Conservation (phyloP, 768 basidiomycete genomes). For the Tephrocybe sp. region DNA sequence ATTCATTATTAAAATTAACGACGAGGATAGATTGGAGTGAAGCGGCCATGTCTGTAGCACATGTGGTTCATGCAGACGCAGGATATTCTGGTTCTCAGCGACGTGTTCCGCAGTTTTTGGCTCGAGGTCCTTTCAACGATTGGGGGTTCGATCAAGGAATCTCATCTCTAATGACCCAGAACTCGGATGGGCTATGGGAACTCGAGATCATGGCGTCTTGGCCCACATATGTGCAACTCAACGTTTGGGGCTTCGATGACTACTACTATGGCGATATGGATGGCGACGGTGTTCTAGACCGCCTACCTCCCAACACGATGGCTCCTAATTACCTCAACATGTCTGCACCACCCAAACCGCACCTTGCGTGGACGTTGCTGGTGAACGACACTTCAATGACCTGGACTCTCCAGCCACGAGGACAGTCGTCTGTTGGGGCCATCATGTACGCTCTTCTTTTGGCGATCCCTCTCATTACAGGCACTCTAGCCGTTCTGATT, state of each 20-base stretch:
- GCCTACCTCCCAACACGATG: constrained; percentile 84
- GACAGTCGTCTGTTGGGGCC: constrained; percentile 76
- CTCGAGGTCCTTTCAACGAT: constrained; percentile 85
- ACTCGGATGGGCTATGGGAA: constrained; percentile 71
- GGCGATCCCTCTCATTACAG: constrained; percentile 83
- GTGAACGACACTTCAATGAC: constrained; percentile 76
- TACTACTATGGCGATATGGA: constrained; percentile 93
- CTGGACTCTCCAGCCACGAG: constrained; percentile 82
- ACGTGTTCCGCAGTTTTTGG: constrained; percentile 84
- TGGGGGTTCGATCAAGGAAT: constrained; percentile 93
- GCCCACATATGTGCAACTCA: constrained; percentile 89
- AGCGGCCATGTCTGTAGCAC: constrained; percentile 56
- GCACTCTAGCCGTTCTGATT: constrained; percentile 73
- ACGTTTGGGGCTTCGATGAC: constrained; percentile 89
- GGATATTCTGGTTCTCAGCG: constrained; percentile 56
- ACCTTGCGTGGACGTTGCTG: constrained; percentile 83
- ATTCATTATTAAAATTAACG: background rate
- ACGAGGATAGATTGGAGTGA: constrained; percentile 71
- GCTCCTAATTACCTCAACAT: constrained; percentile 90
- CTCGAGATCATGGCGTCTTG: constrained; percentile 88
- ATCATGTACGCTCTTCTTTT: constrained; percentile 87
- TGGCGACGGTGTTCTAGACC: constrained; percentile 84
- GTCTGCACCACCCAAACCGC: constrained; percentile 85
- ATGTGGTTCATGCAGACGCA: constrained; percentile 78
- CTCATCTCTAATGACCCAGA: constrained; percentile 63